phyloP scores from a whole-genome alignment of 2,329 filamentous ascomycete species.

The Bertia moriformis region DNA sequence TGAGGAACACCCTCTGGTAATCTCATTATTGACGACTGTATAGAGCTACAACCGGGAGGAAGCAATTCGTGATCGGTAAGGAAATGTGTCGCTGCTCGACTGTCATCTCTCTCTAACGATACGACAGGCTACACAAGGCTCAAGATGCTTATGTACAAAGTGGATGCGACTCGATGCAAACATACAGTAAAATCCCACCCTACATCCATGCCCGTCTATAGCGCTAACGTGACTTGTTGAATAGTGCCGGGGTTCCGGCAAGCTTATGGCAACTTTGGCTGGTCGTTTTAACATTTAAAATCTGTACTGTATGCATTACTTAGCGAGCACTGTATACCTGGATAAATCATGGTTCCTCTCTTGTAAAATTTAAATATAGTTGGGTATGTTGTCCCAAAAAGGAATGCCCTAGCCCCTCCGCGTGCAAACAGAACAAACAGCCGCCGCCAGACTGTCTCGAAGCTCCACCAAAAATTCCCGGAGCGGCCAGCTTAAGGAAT shows the following conservation, averaged over 20 bases:
- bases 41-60: conserved; percentile 35
- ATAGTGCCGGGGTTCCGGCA: conserved; percentile 10
- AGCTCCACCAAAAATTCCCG: conserved; percentile 20
- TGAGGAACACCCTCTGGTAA: too few species aligned
- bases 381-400: conserved; percentile 2
- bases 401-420: neutral
- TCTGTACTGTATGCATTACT: conserved; percentile 3
- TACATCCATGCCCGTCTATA: too few species aligned
- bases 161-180: neutral
- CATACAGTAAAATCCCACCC: neutral
- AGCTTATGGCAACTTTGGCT: conserved; percentile 5
- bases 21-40: too few species aligned
- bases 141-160: conserved; percentile 18
- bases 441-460: conserved; percentile 11
- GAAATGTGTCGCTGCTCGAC: too few species aligned
- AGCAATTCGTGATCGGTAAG: conserved; percentile 34
- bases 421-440: conserved; percentile 21
- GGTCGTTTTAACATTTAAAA: conserved; percentile 4
- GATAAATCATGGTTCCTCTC: too few species aligned
- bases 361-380: conserved; percentile 3
- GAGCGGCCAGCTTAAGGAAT: conserved; percentile 9
- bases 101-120: too few species aligned
- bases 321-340: too few species aligned
- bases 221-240: too few species aligned
- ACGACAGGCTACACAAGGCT: conserved; percentile 22